Conservation (phyloP, 1,284 basidiomycete genomes). For the Ceratobasidium theobromae region DNA sequence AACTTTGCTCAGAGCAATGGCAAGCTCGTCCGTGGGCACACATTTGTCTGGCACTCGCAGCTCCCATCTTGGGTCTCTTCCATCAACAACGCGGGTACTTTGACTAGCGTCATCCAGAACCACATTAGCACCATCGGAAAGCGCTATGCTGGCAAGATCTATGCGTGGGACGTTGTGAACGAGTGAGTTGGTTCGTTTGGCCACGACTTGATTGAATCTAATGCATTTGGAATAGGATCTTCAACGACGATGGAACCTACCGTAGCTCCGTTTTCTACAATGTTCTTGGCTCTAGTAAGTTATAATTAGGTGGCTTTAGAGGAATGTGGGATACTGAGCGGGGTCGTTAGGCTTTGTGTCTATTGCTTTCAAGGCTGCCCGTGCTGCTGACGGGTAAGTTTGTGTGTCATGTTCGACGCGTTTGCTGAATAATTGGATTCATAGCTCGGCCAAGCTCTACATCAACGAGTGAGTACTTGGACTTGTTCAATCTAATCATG, state of each 20-base stretch:
- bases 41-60: conserved; percentile 54
- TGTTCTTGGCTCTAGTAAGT: conserved; percentile 37
- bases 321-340: not conserved
- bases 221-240: conserved; percentile 44
- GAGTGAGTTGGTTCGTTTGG: conserved; percentile 31
- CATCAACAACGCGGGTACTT: conserved; percentile 29
- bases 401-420: not conserved
- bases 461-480: conserved; percentile 34
- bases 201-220: not conserved
- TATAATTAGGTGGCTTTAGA: not conserved
- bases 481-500: not conserved
- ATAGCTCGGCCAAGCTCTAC: conserved; percentile 36
- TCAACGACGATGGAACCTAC: conserved; percentile 48
- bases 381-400: conserved; percentile 37
- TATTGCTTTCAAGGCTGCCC: conserved; percentile 39
- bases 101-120: conserved; percentile 46
- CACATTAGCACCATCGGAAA: conserved; percentile 48
- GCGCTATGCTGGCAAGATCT: conserved; percentile 49
- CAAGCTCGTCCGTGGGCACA: conserved; percentile 53
- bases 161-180: conserved; percentile 50
- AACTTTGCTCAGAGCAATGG: conserved; percentile 52
- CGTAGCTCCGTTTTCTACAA: conserved; percentile 48
- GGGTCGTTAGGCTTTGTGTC: conserved; percentile 33
- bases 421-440: not conserved
- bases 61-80: conserved; percentile 51